Evolutionary conservation across 352 stramenopile genomes (phyloP).

Genomic region (Globisporangium cystogenes): DNA sequence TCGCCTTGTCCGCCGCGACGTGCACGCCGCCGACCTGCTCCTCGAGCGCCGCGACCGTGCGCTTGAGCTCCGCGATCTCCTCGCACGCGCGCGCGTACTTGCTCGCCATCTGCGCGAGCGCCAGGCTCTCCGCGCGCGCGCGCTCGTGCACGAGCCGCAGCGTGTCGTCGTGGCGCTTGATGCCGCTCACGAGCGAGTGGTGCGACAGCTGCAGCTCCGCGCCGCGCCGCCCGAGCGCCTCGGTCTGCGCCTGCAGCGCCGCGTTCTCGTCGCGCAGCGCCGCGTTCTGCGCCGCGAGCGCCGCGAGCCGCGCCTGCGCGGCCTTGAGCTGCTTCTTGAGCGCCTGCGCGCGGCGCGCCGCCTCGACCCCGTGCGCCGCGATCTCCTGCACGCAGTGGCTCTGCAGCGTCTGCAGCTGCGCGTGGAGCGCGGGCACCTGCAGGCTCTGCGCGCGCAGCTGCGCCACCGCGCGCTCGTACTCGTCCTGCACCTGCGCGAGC

Average conservation of each 20-base stretch:
- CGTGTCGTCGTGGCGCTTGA: slow-evolving; percentile 71
- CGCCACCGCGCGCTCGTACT: slow-evolving; percentile 48
- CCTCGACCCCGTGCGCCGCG: slow-evolving; percentile 34
- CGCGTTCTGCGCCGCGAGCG: slow-evolving; percentile 42
- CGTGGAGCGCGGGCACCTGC: slow-evolving; percentile 40
- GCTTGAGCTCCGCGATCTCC: slow-evolving; percentile 67
- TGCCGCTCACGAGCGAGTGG: slow-evolving; percentile 48
- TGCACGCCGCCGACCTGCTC: slow-evolving; percentile 66
- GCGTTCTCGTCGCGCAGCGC: slow-evolving; percentile 21
- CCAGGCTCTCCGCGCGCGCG: slow-evolving; percentile 41
- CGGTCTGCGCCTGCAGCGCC: slow-evolving; percentile 21
- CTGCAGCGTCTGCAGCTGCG: slow-evolving; percentile 50
- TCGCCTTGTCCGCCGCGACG: slow-evolving; percentile 56
- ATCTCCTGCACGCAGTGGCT: slow-evolving; percentile 58
- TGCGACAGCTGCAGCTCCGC: slow-evolving; percentile 46
- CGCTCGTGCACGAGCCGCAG: slow-evolving; percentile 53
- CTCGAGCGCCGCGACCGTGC: slow-evolving; percentile 55
- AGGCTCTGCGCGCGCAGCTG: slow-evolving; percentile 27
- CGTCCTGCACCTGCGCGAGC: slow-evolving; percentile 52
- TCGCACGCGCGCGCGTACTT: slow-evolving; percentile 70
- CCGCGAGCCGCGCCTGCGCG: slow-evolving; percentile 46
- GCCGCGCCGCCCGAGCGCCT: slow-evolving; percentile 24
- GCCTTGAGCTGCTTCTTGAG: slow-evolving; percentile 46
- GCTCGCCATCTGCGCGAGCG: slow-evolving; percentile 41
- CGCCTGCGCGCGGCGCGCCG: slow-evolving; percentile 23